Percentiles rank a stretch among this genome's conserved stretches.
These are phyloP conservation scores for Zymoseptoria ardabiliae DNA, from an alignment of 2,329 filamentous ascomycete genomes.

Conservation along the genomic window DNA sequence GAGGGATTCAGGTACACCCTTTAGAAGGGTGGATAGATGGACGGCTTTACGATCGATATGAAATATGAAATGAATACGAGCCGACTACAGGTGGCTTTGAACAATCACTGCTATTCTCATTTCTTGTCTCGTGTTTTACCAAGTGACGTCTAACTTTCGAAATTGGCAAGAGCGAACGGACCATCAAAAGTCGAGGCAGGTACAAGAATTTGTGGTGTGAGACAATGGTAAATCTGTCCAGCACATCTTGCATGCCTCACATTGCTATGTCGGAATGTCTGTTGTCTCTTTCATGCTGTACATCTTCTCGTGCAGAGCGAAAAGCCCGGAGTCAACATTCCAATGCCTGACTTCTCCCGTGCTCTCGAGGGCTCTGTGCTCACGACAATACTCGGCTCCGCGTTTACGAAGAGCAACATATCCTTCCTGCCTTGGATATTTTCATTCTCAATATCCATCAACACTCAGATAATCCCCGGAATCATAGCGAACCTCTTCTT, in stretches of 20 bases:
- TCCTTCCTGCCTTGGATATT: background rate
- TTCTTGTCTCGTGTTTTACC: background rate
- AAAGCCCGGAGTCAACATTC: too few relatives aligned
- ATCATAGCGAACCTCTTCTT: conserved; percentile 82
- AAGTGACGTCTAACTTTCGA: background rate
- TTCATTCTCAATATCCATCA: background rate
- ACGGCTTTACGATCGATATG: background rate
- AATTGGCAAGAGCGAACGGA: background rate
- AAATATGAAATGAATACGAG: conserved; percentile 2
- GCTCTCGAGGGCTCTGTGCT: too few relatives aligned
- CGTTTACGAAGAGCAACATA: background rate
- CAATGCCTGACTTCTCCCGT: too few relatives aligned
- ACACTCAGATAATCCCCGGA: conserved; percentile 61
- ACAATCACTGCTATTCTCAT: conserved; percentile 36
- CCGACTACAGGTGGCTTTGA: background rate
- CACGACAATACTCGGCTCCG: background rate
- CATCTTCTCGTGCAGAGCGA: too few relatives aligned
- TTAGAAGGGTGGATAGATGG: conserved; percentile 19
- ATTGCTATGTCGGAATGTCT: too few relatives aligned
- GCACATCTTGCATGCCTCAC: background rate
- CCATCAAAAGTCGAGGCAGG: background rate
- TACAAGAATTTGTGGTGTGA: background rate
- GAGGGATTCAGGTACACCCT: conserved; percentile 31
- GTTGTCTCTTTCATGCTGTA: too few relatives aligned
- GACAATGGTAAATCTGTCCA: background rate